Evolutionary conservation across 2,329 filamentous ascomycete genomes (phyloP).

Genomic region (Phyllosticta citribraziliensis): DNA sequence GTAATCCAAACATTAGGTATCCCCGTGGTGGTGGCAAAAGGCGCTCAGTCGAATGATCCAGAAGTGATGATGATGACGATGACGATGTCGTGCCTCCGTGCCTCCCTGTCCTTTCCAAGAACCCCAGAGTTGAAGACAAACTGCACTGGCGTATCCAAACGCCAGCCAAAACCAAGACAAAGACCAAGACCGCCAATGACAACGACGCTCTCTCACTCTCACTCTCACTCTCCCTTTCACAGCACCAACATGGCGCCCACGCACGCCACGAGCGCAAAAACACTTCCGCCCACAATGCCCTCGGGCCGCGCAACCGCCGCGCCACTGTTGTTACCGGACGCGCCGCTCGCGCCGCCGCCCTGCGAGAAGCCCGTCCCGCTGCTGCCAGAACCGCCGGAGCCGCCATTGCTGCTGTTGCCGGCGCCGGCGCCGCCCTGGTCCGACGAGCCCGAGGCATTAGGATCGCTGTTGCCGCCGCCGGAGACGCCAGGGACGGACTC

Average conservation of each 20-base stretch:
- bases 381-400: neutral
- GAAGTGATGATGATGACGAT: neutral
- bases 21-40: too few relatives aligned
- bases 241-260: constrained; percentile 23
- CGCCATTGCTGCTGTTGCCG: constrained; percentile 11
- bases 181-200: too few relatives aligned
- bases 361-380: constrained; percentile 11
- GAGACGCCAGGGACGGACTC: constrained; percentile 48
- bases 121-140: neutral
- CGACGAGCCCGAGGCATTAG: neutral
- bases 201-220: too few relatives aligned
- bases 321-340: constrained; percentile 18
- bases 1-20: neutral
- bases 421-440: constrained; percentile 18
- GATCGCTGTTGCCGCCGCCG: constrained; percentile 36
- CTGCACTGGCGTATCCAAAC: neutral
- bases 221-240: constrained; percentile 8
- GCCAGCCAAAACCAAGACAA: too few relatives aligned
- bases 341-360: constrained; percentile 7
- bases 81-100: neutral
- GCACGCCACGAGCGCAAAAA: constrained; percentile 25
- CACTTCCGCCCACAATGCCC: constrained; percentile 21
- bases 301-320: constrained; percentile 14
- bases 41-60: too few relatives aligned
- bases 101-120: too few relatives aligned